Evolutionary conservation across 1,139 yeast genomes (phyloP), one percentile per base, ranked within the genome.

Genomic region (Ogataea hybrid): DNA sequence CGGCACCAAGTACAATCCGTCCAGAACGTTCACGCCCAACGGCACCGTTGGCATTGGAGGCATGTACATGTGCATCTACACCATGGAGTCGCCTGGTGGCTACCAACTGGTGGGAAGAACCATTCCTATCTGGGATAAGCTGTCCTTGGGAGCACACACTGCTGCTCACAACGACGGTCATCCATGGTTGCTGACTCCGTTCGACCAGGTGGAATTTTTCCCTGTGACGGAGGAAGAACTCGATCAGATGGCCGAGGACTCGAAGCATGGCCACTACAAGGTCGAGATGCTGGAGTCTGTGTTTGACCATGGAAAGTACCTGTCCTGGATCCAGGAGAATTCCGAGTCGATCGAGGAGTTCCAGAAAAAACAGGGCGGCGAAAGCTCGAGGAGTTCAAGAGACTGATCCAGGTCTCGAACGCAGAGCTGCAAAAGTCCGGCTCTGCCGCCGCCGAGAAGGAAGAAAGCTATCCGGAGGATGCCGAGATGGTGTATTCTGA

Each of bases 21-120:
- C 96, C 14, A 80, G 98, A 71, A 88, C 97, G 1, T 88, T 75
- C 69, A 92, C 98, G 4, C 96, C 97, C 32, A 87, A 88, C 59
- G 98, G 97, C 54, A 85, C 94, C 28, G 97, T 92, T 51, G 98
- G 98, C 59, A 83, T 92, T 62, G 98, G 97, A 52, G 97, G 97
- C 54, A 88, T 84, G 83, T 92, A 89, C 72, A 89, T 90, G 97
- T 90, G 97, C 71, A 90, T 92, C 55, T 92, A 92, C 67, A 89
- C 97, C 34, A 89, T 90, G 90, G 96, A 90, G 56, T 87, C 96
- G 20, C 98, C 98, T 41, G 98, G 98, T 67, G 98, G 98, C 23
- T 92, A 92, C 67, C 97, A 90, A 69, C 75, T 92, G 57, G 92
- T 89, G 50, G 98, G 97, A 44, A 79, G 97, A 62, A 92, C 98